A percentile compares a stretch with the other conserved stretches of the same genome.
phyloP scores from a whole-genome alignment of 805 yeast genomes.

The Yamadazyma olivae region DNA sequence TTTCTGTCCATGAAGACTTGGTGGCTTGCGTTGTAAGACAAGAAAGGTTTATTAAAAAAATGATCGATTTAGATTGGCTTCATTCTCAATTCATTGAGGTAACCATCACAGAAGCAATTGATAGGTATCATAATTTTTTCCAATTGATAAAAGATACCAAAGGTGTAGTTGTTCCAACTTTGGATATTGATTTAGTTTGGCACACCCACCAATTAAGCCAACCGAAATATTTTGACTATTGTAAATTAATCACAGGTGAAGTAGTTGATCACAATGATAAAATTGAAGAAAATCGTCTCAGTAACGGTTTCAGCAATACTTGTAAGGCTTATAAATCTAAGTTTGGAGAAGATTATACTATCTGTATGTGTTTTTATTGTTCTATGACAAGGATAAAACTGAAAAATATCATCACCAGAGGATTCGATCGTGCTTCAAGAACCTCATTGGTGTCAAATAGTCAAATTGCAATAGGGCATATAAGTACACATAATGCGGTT shows the following conservation, averaged over 20 bases:
- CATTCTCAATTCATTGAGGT: conserved; percentile 3
- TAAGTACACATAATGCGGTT: too few relatives aligned
- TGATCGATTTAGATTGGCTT: conserved; percentile 10
- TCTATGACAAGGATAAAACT: not conserved
- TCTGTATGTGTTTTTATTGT: conserved; percentile 5
- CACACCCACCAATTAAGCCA: conserved; percentile 7
- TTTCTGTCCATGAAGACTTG: conserved; percentile 31
- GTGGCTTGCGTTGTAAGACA: conserved; percentile 24
- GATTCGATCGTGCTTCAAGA: too few relatives aligned
- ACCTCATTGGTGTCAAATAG: too few relatives aligned
- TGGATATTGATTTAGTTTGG: conserved; percentile 8
- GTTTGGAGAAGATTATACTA: conserved; percentile 3
- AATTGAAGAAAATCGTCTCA: conserved; percentile 19
- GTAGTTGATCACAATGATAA: conserved; percentile 20
- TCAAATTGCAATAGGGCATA: too few relatives aligned
- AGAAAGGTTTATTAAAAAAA: conserved; percentile 19
- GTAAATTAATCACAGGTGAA: conserved; percentile 4
- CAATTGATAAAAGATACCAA: conserved; percentile 5
- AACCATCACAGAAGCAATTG: conserved; percentile 17
- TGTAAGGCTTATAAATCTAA: not conserved
- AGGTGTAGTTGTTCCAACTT: conserved; percentile 3
- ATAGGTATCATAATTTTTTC: conserved; percentile 18
- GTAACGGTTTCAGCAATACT: conserved; percentile 15
- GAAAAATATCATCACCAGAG: too few relatives aligned
- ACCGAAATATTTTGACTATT: not conserved